Conservation (phyloP, 192 early-diverging fungal genomes). For the Fimicolochytrium jonesii region DNA sequence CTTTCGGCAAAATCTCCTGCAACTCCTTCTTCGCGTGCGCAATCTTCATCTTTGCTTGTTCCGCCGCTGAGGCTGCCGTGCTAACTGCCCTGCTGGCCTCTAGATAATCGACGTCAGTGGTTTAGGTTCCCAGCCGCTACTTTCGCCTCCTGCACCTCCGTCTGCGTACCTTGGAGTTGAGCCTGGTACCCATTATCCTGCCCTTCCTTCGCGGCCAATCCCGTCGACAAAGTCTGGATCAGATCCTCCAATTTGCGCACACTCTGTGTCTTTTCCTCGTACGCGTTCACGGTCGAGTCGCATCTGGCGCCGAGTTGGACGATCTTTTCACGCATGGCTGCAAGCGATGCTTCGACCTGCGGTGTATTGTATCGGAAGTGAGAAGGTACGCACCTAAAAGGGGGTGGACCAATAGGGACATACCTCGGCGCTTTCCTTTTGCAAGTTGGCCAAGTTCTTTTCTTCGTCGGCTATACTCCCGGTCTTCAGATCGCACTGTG, state of each 20-base stretch:
- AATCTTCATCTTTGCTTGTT: slow-evolving; percentile 81
- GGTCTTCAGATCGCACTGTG: slow-evolving; percentile 79
- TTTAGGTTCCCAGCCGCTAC: neutral
- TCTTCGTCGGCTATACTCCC: slow-evolving; percentile 74
- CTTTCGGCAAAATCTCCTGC: slow-evolving; percentile 62
- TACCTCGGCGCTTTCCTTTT: slow-evolving; percentile 36
- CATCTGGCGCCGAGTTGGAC: slow-evolving; percentile 36
- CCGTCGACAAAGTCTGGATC: slow-evolving; percentile 89
- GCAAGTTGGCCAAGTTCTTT: slow-evolving; percentile 30
- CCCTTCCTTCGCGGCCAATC: slow-evolving; percentile 83
- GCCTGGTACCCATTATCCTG: slow-evolving; percentile 95
- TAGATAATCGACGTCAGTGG: neutral
- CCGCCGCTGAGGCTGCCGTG: slow-evolving; percentile 26
- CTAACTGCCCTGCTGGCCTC: slow-evolving; percentile 24
- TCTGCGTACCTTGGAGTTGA: slow-evolving; percentile 70
- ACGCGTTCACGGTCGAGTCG: slow-evolving; percentile 43
- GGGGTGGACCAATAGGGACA: no score
- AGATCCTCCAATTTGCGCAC: slow-evolving; percentile 73
- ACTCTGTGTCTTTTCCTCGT: slow-evolving; percentile 55
- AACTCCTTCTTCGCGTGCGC: slow-evolving; percentile 70
- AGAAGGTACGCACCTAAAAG: slow-evolving; percentile 6
- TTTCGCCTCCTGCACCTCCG: neutral
- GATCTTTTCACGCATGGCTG: slow-evolving; percentile 12
- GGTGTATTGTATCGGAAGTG: neutral
- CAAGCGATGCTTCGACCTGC: slow-evolving; percentile 21